Evolutionary conservation across 371 early-diverging fungal species (phyloP), one percentile per base, ranked within the genome.

Genomic region (Actinomortierella wolfii): DNA sequence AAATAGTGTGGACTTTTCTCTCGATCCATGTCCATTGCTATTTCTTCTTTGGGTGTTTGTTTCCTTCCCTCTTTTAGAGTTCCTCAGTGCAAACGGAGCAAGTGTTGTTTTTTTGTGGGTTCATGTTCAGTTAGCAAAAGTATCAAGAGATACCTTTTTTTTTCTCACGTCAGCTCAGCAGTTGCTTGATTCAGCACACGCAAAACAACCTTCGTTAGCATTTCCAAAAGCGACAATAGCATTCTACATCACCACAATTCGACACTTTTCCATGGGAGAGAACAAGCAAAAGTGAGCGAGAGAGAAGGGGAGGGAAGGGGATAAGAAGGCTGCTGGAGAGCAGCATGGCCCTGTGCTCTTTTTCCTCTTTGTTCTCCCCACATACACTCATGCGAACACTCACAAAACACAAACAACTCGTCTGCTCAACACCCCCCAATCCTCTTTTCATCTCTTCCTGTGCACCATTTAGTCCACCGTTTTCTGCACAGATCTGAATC

Each of bases 161-260:
- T 57, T 50, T 42, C 29, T 5, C 56, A 24, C 47, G 24, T 9
- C 47, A 47, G 47, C 47, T 18, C 17, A 24, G 34, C 4, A 34
- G 11, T 11, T 6, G 11, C 34, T 6, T 11, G 11, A 34, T 11
- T 6, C 34, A 34, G 34, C 7, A 34, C 34, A 34, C 34, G 11
- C 34, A 34, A 11, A 34, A 11, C 34, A 34, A 34, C 11, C 34
- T n/a, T n/a, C n/a, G n/a, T n/a, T n/a, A n/a, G n/a, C n/a, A n/a
- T n/a, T n/a, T n/a, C n/a, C n/a, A n/a, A n/a, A n/a, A n/a, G n/a
- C n/a, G n/a, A n/a, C n/a, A n/a, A n/a, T n/a, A n/a, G n/a, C n/a
- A n/a, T n/a, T n/a, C n/a, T n/a, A n/a, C n/a, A n/a, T n/a, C n/a
- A n/a, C n/a, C n/a, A n/a, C n/a, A n/a, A n/a, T n/a, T n/a, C n/a